Evolutionary conservation across 129 eudicot genomes (phyloP).

Genomic region (Flaveria ramosissima): DNA sequence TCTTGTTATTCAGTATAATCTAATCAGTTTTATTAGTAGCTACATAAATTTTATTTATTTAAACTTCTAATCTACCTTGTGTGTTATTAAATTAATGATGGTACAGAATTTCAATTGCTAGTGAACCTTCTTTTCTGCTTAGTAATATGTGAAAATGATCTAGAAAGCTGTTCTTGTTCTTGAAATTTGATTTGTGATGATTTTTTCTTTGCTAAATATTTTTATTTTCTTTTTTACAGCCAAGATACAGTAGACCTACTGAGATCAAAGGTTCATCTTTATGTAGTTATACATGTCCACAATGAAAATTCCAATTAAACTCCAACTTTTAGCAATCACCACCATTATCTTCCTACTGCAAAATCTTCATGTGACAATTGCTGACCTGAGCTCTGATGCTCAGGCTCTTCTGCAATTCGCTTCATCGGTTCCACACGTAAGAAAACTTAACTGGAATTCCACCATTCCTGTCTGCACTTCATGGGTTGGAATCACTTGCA

Average conservation of each 20-base stretch:
- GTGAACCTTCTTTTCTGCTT: conserved; percentile 15
- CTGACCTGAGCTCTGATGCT: conserved; percentile 61
- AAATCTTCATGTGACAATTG: conserved; percentile 30
- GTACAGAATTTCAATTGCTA: neutral
- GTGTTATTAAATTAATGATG: neutral
- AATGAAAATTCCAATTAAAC: conserved; percentile 18
- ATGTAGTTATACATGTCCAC: conserved; percentile 21
- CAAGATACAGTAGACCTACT: conserved; percentile 28
- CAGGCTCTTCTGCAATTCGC: conserved; percentile 78
- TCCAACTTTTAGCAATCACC: conserved; percentile 28
- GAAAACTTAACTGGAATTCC: conserved; percentile 79
- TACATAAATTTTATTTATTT: neutral
- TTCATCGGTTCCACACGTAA: conserved; percentile 62
- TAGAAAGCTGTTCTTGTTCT: neutral
- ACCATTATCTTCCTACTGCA: conserved; percentile 37
- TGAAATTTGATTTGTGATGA: neutral
- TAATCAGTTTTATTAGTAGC: neutral
- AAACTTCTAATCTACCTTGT: neutral
- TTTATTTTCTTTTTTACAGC: conserved; percentile 9
- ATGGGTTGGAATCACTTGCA: conserved; percentile 85
- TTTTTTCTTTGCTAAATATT: neutral
- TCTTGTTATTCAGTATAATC: conserved; percentile 6
- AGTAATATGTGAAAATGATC: neutral
- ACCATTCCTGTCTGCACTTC: conserved; percentile 55
- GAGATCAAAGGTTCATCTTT: conserved; percentile 17